phyloP scores from a whole-genome alignment of 2,329 filamentous ascomycete genomes.

The Pezicula radicicola region DNA sequence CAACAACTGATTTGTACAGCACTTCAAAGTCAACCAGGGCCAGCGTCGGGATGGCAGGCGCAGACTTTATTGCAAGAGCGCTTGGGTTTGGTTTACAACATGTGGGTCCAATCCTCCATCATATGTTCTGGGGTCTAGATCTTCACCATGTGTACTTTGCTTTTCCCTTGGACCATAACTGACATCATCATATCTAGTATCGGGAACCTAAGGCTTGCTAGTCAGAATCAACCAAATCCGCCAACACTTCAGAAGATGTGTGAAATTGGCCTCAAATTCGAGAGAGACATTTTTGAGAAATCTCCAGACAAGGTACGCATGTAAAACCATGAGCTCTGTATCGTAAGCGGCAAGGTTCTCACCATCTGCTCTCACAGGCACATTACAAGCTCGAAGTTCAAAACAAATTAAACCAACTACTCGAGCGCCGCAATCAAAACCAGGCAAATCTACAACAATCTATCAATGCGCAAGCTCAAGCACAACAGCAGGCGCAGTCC shows the following conservation, averaged over 20 bases:
- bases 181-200: constrained; percentile 16
- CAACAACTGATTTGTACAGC: constrained; percentile 23
- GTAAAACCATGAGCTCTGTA: neutral
- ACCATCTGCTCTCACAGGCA: constrained; percentile 11
- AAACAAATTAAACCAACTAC: constrained; percentile 24
- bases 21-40: constrained; percentile 17
- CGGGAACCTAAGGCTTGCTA: constrained; percentile 24
- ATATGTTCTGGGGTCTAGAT: neutral
- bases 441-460: constrained; percentile 38
- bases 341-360: neutral
- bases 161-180: constrained; percentile 3
- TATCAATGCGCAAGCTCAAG: constrained; percentile 31
- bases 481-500: constrained; percentile 37
- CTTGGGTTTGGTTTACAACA: constrained; percentile 24
- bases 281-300: constrained; percentile 26
- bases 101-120: constrained; percentile 19
- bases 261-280: constrained; percentile 25
- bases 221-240: constrained; percentile 17
- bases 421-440: constrained; percentile 22
- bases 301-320: constrained; percentile 23
- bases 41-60: constrained; percentile 24
- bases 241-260: constrained; percentile 21
- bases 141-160: no score
- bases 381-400: constrained; percentile 22
- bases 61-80: constrained; percentile 23